Conservation (phyloP, 2,329 filamentous ascomycete species). For the Fusarium liriodendri region DNA sequence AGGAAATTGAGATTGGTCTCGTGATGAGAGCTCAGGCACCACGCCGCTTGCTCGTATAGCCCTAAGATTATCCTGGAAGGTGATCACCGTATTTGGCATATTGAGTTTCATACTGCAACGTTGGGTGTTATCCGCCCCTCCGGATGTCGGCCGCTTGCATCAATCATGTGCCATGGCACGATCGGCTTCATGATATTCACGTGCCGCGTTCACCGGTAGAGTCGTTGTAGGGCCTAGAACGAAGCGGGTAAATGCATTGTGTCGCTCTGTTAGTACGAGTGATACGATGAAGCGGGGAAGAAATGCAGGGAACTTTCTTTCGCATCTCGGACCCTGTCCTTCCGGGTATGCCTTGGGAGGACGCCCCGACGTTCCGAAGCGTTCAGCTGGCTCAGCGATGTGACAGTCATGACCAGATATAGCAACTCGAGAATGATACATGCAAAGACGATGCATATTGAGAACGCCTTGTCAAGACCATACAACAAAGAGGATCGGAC, state of each 20-base stretch:
- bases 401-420: background rate
- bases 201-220: background rate
- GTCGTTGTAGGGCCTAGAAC: background rate
- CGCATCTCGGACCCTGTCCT: background rate
- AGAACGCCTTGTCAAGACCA: too few species aligned
- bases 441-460: background rate
- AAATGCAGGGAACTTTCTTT: background rate
- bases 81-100: background rate
- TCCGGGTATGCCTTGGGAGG: background rate
- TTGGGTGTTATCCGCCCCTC: background rate
- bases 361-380: background rate
- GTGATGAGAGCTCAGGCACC: background rate
- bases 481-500: too few species aligned
- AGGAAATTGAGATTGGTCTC: background rate
- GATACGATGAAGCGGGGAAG: background rate
- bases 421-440: background rate
- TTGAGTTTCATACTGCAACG: background rate
- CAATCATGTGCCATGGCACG: background rate
- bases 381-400: accelerated
- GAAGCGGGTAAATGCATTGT: background rate
- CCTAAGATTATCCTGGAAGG: background rate
- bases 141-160: background rate
- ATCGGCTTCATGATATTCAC: background rate
- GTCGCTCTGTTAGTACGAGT: background rate
- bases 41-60: background rate